These are phyloP conservation scores for Plasmodium berghei DNA, from an alignment of 169 alveolate genomes.

Conservation along the genomic window DNA sequence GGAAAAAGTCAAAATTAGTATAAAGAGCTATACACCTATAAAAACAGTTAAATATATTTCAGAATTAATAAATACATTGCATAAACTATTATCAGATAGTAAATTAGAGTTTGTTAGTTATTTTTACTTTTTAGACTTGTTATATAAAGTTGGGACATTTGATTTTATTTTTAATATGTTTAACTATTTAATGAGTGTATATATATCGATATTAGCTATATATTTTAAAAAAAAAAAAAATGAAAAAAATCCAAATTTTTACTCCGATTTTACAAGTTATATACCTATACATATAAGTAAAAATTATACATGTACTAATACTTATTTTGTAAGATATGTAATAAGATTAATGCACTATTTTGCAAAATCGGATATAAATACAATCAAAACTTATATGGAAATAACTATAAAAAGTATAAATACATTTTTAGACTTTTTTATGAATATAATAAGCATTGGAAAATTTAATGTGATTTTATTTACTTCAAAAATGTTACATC, in stretches of 20 bases:
- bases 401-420: slow-evolving; percentile 52
- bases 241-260: background rate
- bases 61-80: slow-evolving; percentile 55
- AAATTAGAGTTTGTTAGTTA: slow-evolving; percentile 65
- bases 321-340: slow-evolving; percentile 66
- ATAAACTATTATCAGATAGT: slow-evolving; percentile 62
- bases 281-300: slow-evolving; percentile 74
- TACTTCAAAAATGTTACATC: slow-evolving; percentile 65
- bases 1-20: slow-evolving; percentile 16
- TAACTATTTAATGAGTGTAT: slow-evolving; percentile 76
- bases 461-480: slow-evolving; percentile 50
- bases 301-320: slow-evolving; percentile 75
- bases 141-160: slow-evolving; percentile 76
- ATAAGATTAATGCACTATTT: slow-evolving; percentile 45
- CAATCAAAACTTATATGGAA: slow-evolving; percentile 39
- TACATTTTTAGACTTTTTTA: slow-evolving; percentile 57
- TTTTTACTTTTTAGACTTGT: slow-evolving; percentile 64
- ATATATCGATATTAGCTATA: slow-evolving; percentile 51
- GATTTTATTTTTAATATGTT: slow-evolving; percentile 76
- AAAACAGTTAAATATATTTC: slow-evolving; percentile 72
- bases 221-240: slow-evolving; percentile 41
- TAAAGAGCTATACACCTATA: slow-evolving; percentile 64
- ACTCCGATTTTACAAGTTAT: slow-evolving; percentile 20
- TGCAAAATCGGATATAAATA: slow-evolving; percentile 21
- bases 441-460: slow-evolving; percentile 52